These are phyloP conservation scores for Umbilicus rupestris DNA, from an alignment of 164 flowering plant species.

Conservation along the genomic window DNA sequence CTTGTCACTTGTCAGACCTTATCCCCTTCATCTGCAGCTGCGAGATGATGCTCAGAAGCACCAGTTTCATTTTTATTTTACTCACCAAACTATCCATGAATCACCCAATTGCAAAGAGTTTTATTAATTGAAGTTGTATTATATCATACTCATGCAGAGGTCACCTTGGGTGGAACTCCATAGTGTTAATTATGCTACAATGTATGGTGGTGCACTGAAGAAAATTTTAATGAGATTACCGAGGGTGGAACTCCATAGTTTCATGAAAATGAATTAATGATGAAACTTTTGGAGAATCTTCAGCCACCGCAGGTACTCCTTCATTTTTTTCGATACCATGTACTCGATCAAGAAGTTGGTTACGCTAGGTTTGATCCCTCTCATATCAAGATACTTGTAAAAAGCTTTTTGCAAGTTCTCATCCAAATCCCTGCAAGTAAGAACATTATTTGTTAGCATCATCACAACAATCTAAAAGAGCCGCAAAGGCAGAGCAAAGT, in stretches of 20 bases:
- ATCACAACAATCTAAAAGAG: too few relatives aligned
- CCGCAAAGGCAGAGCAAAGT: too few relatives aligned
- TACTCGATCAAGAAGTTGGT: slow-evolving; percentile 81
- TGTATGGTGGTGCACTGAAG: background rate
- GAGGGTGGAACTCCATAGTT: background rate
- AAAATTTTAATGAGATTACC: background rate
- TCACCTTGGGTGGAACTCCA: too few relatives aligned
- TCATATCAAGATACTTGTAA: slow-evolving; percentile 73
- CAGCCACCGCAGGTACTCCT: slow-evolving; percentile 72
- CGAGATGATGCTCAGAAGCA: too few relatives aligned
- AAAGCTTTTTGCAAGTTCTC: slow-evolving; percentile 85
- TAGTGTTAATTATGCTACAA: background rate
- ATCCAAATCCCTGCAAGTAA: slow-evolving; percentile 68
- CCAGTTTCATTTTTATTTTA: too few relatives aligned
- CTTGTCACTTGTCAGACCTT: too few relatives aligned
- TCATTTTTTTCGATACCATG: slow-evolving; percentile 76
- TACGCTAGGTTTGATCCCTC: slow-evolving; percentile 76
- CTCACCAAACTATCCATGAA: too few relatives aligned
- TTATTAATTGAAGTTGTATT: too few relatives aligned
- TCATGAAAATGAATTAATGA: background rate
- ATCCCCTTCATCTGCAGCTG: too few relatives aligned
- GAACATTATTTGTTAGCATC: too few relatives aligned
- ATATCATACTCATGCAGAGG: too few relatives aligned
- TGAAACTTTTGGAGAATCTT: slow-evolving; percentile 59
- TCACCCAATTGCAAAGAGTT: too few relatives aligned